Percentiles rank a stretch among this genome's conserved stretches.
These are phyloP conservation scores for Metschnikowia anglica DNA, from an alignment of 805 yeast species.

Conservation along the genomic window DNA sequence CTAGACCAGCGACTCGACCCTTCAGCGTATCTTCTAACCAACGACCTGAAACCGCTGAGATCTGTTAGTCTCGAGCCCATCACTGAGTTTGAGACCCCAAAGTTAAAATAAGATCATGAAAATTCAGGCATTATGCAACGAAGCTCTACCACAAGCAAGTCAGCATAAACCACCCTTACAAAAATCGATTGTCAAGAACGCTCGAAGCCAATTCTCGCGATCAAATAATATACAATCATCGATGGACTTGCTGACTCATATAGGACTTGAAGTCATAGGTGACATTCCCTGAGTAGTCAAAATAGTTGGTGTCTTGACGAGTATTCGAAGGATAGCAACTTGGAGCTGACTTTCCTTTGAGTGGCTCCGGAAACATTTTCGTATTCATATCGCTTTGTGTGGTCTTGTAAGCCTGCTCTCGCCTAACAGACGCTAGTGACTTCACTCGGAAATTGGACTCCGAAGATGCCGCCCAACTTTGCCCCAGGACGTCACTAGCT, in stretches of 20 bases:
- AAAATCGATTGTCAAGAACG: too few species aligned
- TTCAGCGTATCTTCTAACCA: not conserved
- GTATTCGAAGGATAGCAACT: not conserved
- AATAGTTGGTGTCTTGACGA: constrained; percentile 27
- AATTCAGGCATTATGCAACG: too few species aligned
- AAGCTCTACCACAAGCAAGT: too few species aligned
- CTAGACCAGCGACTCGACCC: not conserved
- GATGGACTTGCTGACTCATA: constrained; percentile 28
- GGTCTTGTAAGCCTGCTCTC: constrained; percentile 6
- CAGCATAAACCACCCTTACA: too few species aligned
- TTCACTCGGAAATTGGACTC: constrained; percentile 20
- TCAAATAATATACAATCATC: too few species aligned
- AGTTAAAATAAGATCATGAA: too few species aligned
- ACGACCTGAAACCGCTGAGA: constrained; percentile 1
- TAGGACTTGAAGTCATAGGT: constrained; percentile 40
- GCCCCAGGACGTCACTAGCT: constrained; percentile 15
- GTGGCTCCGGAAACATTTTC: not conserved
- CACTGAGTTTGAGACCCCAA: constrained; percentile 23
- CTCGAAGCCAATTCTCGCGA: too few species aligned
- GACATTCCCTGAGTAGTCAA: constrained; percentile 34
- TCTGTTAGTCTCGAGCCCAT: constrained; percentile 24
- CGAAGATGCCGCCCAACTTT: constrained; percentile 21
- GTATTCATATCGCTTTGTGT: not conserved
- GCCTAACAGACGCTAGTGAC: constrained; percentile 7
- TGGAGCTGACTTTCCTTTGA: not conserved